phyloP scores from a whole-genome alignment of 163 green algal genomes.

The Chlamydomonas reinhardtii region DNA sequence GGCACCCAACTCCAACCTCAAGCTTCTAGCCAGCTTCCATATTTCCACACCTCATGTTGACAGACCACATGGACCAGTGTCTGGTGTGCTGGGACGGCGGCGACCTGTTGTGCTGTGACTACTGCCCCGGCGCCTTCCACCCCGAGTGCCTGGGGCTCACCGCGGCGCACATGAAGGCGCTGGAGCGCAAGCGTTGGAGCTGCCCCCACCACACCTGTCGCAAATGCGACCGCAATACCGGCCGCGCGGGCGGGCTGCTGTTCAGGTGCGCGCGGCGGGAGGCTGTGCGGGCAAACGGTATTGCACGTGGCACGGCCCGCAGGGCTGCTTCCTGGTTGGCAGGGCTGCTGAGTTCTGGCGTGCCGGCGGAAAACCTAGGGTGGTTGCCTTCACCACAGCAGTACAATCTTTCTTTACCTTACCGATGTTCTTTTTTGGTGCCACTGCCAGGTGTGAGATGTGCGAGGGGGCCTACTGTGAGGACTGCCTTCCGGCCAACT shows the following conservation, averaged over 20 bases:
- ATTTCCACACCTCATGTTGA: too few relatives aligned
- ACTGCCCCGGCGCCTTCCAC: slow-evolving; percentile 78
- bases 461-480: slow-evolving; percentile 76
- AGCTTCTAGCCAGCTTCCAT: too few relatives aligned
- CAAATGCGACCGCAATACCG: slow-evolving; percentile 62
- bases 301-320: too few relatives aligned
- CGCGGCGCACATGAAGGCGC: slow-evolving; percentile 32
- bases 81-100: slow-evolving; percentile 81
- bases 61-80: slow-evolving; percentile 32
- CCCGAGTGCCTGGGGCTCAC: slow-evolving; percentile 72
- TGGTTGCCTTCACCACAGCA: too few relatives aligned
- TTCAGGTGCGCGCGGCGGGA: too few relatives aligned
- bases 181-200: slow-evolving; percentile 40
- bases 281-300: too few relatives aligned
- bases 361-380: too few relatives aligned
- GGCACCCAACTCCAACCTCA: too few relatives aligned
- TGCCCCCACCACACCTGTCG: slow-evolving; percentile 69
- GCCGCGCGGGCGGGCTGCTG: slow-evolving; percentile 72
- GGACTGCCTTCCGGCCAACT: slow-evolving; percentile 71
- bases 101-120: slow-evolving; percentile 78
- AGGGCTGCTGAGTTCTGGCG: too few relatives aligned
- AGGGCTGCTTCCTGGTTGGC: too few relatives aligned
- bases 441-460: slow-evolving; percentile 58
- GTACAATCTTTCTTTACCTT: too few relatives aligned
- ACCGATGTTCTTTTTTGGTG: too few relatives aligned